Evolutionary conservation across 2,329 filamentous ascomycete species (phyloP).

Genomic region (Aureobasidium sp.): DNA sequence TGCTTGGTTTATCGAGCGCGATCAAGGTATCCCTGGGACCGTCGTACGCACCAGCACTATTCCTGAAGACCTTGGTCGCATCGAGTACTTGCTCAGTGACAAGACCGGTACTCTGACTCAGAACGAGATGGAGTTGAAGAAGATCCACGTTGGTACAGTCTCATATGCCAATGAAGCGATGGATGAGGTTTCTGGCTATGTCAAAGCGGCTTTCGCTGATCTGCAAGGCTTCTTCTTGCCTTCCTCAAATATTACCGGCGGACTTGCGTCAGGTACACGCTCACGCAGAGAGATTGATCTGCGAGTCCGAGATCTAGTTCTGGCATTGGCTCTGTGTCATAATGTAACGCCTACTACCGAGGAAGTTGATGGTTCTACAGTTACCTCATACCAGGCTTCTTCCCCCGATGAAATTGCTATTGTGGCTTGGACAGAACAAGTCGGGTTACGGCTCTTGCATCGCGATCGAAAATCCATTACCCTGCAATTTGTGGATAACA

Average conservation of each 20-base stretch:
- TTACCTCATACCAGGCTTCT: slow-evolving; percentile 90
- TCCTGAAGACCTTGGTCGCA: slow-evolving; percentile 88
- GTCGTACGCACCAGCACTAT: slow-evolving; percentile 96
- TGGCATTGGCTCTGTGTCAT: slow-evolving; percentile 89
- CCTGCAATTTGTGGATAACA: slow-evolving; percentile 68
- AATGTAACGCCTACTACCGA: slow-evolving; percentile 93
- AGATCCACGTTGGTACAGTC: slow-evolving; percentile 95
- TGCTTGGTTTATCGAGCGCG: slow-evolving; percentile 88
- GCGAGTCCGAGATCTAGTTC: slow-evolving; percentile 83
- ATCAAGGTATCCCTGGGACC: slow-evolving; percentile 81
- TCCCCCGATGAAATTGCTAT: slow-evolving; percentile 98
- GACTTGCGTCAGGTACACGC: slow-evolving; percentile 57
- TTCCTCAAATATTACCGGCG: slow-evolving; percentile 50
- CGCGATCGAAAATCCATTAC: slow-evolving; percentile 83
- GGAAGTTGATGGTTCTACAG: slow-evolving; percentile 66
- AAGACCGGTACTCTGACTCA: slow-evolving; percentile 98
- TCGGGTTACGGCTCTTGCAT: slow-evolving; percentile 75
- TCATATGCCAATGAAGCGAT: slow-evolving; percentile 98
- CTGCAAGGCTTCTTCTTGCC: slow-evolving; percentile 59
- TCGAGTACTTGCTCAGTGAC: slow-evolving; percentile 93
- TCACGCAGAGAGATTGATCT: slow-evolving; percentile 90
- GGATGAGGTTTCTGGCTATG: slow-evolving; percentile 87
- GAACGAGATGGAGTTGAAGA: slow-evolving; percentile 80
- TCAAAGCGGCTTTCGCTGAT: slow-evolving; percentile 70
- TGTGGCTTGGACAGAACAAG: slow-evolving; percentile 87